Base-by-base conservation (phyloP, 345 rosid genomes). In the Populus ilicifolia region DNA sequence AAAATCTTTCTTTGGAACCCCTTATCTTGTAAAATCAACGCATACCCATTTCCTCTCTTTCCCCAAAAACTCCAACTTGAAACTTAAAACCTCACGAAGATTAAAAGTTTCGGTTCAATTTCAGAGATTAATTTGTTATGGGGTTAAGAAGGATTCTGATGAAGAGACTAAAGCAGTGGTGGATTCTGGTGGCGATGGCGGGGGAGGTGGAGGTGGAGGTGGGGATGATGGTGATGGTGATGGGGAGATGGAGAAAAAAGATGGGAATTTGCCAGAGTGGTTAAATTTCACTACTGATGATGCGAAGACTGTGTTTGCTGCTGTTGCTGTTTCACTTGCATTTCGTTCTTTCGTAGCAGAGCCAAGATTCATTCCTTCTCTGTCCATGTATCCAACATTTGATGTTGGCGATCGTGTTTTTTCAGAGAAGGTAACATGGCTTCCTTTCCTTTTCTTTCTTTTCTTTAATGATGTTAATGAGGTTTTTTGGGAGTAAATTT, bases 361-460 rank as follows among this genome's bases (percentile, higher is more conserved):
- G 89, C 97, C 98, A 2, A 89, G 98, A 85, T 96, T 82, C 80
- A 96, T 96, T 81, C 98, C 99, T 83, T 93, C 97, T 71, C 80
- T 96, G 89, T 96, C 98, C 39, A 96, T 96, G 99, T 96, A 93
- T 89, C 99, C 99, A 39, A 93, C 97, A 23, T 93, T 96, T 82
- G 97, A 93, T 85, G 97, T 92, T 35, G 98, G 99, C 69, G 99
- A 96, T 75, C 88, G 97, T 81, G 79, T 94, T 72, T 91, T 94
- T 76, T 97, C 98, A 12, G 97, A 96, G 87, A 96, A 96, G 98
- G 98, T 94, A 79, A 44, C 21, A 25, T 69, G 44, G 9, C 78
- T 70, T 27, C 36, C 36, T 33, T 33, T 33, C 36, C 36, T 33
- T 33, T 33, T 33, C 36, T 33, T 33, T 33, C 36, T 69, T 78